These are phyloP conservation scores for Colletotrichum lini DNA, from an alignment of 2,329 filamentous ascomycete species.

Conservation along the genomic window DNA sequence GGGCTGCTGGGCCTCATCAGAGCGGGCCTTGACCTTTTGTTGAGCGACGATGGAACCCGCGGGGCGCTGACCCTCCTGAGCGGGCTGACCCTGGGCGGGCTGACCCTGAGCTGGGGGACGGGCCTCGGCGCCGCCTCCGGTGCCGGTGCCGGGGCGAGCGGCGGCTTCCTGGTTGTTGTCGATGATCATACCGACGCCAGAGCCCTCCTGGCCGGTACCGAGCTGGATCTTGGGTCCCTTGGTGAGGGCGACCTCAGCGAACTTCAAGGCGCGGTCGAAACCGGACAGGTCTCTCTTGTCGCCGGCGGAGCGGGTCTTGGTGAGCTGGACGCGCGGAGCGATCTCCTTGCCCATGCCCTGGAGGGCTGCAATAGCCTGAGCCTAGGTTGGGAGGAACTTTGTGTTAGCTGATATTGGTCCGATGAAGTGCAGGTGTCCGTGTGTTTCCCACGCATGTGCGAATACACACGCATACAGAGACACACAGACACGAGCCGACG, in stretches of 20 bases:
- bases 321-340: conserved; percentile 54
- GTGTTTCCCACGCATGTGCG: conserved; percentile 48
- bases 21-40: conserved; percentile 40
- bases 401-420: conserved; percentile 25
- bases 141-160: conserved; percentile 45
- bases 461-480: too few relatives aligned
- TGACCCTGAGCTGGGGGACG: conserved; percentile 2
- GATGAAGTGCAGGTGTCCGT: conserved; percentile 16
- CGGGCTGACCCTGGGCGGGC: neutral
- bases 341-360: conserved; percentile 66
- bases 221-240: conserved; percentile 57
- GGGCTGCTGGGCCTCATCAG: conserved; percentile 39
- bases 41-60: conserved; percentile 33
- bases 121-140: conserved; percentile 11
- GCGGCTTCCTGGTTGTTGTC: conserved; percentile 50
- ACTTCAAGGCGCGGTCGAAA: conserved; percentile 58
- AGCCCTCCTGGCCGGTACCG: conserved; percentile 55
- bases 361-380: conserved; percentile 59
- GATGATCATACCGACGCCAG: conserved; percentile 58
- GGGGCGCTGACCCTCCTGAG: neutral
- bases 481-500: conserved; percentile 49
- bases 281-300: conserved; percentile 56
- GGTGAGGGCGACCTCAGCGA: conserved; percentile 55
- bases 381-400: conserved; percentile 45
- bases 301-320: conserved; percentile 42